Evolutionary conservation across 164 flowering plant species (phyloP).

Genomic region (Chloranthus sessilifolius): DNA sequence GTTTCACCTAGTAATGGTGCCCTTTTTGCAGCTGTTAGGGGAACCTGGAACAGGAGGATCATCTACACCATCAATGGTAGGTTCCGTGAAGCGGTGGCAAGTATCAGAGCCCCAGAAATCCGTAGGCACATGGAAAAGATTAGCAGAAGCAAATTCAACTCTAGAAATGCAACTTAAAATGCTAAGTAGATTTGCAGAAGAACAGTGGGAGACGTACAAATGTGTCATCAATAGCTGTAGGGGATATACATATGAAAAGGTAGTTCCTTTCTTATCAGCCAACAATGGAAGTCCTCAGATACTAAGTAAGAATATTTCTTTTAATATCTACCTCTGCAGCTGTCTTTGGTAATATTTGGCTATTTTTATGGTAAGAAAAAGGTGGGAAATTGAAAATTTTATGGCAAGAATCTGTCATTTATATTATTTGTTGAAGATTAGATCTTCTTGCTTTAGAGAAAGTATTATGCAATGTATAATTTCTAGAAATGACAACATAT

Average conservation of each 20-base stretch:
- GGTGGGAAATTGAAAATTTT: too few species aligned
- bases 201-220: slow-evolving; percentile 58
- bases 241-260: slow-evolving; percentile 54
- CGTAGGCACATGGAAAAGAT: slow-evolving; percentile 57
- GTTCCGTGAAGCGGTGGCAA: slow-evolving; percentile 97
- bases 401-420: too few species aligned
- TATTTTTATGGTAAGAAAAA: too few species aligned
- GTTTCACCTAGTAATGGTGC: too few species aligned
- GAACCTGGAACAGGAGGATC: slow-evolving; percentile 99
- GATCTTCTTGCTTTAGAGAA: too few species aligned
- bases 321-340: neutral
- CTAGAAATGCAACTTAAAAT: slow-evolving; percentile 60
- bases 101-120: slow-evolving; percentile 72
- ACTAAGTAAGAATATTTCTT: neutral
- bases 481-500: too few species aligned
- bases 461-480: too few species aligned
- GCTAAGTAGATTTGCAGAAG: slow-evolving; percentile 58
- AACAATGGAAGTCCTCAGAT: neutral
- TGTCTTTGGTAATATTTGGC: neutral
- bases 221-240: slow-evolving; percentile 53
- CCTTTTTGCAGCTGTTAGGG: slow-evolving; percentile 68
- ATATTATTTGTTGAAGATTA: too few species aligned
- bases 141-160: slow-evolving; percentile 69
- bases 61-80: slow-evolving; percentile 99
- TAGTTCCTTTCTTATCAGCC: slow-evolving; percentile 21